phyloP scores from a whole-genome alignment of 176 grass and related monocot genomes.

The Oryza officinalis region DNA sequence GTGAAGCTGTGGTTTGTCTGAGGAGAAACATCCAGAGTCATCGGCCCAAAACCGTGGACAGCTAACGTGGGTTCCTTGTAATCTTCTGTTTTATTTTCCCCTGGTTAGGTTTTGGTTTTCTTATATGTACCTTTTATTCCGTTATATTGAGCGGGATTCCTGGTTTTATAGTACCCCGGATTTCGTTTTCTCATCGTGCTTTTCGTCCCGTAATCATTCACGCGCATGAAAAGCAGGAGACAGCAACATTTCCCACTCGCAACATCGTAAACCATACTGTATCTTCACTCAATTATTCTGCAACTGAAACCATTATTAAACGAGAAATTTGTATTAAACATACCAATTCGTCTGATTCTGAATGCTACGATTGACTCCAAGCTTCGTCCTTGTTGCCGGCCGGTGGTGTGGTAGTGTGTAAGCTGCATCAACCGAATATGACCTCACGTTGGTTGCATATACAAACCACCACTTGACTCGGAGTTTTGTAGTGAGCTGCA shows the following conservation, averaged over 20 bases:
- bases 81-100: background rate
- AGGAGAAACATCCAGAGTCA: no score
- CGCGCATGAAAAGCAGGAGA: background rate
- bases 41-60: conserved; percentile 12
- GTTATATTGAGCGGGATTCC: no score
- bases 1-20: background rate
- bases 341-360: background rate
- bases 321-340: no score
- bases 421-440: background rate
- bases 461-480: background rate
- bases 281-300: background rate
- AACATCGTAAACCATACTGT: background rate
- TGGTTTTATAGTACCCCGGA: background rate
- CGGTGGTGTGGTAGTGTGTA: background rate
- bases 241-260: background rate
- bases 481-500: background rate
- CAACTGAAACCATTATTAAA: background rate
- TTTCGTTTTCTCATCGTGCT: background rate
- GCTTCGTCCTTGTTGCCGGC: background rate
- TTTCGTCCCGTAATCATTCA: background rate
- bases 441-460: no score
- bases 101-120: no score
- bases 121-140: no score
- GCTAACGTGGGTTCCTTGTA: background rate
- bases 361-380: background rate